Evolutionary conservation across 2,329 filamentous ascomycete genomes (phyloP), one percentile per base, ranked within the genome.

Genomic region (Sordariomycetes sp.): DNA sequence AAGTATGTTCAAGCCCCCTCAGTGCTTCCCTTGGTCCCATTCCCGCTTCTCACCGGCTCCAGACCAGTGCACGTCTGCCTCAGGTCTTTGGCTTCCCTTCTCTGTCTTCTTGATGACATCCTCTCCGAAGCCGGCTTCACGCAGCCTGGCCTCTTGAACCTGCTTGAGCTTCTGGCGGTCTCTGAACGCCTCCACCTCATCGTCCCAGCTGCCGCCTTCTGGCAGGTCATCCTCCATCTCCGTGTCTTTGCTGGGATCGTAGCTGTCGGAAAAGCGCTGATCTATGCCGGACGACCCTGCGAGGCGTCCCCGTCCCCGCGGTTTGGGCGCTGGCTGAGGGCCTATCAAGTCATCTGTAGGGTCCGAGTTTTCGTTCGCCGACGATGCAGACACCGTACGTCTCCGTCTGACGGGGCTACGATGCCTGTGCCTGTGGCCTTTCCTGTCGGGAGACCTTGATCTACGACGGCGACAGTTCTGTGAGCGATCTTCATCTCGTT

Each of bases 151-250:
- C 6, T 83, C 83, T 20, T 86, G 85, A 44, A 79, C 75, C 42
- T 79, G 70, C 47, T 76, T 79, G 75, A 83, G 87, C 43, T 79
- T 79, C 44, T 85, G 75, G n/a, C 86, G 76, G 51, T 94, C 86
- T 25, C 82, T 73, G 36, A 86, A 68, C 5, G 80, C 78, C 56
- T 94, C 86, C 1, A 92, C 64, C 1, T 83, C 78, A 46, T 85
- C 75, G 29, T 85, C 82, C 87, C 86, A 94, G 39, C 85, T 76
- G 40, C 80, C 77, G 19, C 67, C 68, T 16, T 55, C 57, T 3
- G 59, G 62, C 2, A 65, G 62, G 3, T 40, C 37, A 8, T 61
- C 58, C 40, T 70, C 68, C 31, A 64, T 58, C 25, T 67, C 59
- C 4, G 81, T 56, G 45, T 84, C 75, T n/a, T 61, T 52, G 6